A percentile compares a stretch with the other conserved stretches of the same genome.
These are phyloP conservation scores for Aspergillus heteromorphus DNA, from an alignment of 495 filamentous ascomycete genomes.

Conservation along the genomic window DNA sequence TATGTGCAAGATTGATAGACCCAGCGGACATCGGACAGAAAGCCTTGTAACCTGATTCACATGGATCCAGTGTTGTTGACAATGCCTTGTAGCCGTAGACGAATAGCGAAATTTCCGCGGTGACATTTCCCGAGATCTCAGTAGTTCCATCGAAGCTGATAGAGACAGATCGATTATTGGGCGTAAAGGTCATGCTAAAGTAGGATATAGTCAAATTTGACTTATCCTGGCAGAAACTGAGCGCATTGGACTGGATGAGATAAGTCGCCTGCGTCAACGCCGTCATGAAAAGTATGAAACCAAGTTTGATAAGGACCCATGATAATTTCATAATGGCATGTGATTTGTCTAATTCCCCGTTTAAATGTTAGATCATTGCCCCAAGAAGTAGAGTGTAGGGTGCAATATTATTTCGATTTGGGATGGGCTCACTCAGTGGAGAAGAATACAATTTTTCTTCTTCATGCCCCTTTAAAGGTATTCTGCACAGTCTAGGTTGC, in stretches of 20 bases:
- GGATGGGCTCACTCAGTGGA: no score
- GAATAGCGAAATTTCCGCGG: slow-evolving; percentile 59
- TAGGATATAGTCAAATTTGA: slow-evolving; percentile 62
- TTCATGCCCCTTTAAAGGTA: no score
- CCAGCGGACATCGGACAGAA: slow-evolving; percentile 85
- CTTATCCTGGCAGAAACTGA: slow-evolving; percentile 61
- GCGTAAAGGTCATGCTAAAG: slow-evolving; percentile 67
- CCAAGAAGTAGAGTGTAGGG: no score
- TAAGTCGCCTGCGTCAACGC: not conserved
- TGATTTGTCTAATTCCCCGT: no score
- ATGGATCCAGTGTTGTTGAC: slow-evolving; percentile 61
- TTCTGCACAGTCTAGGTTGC: no score
- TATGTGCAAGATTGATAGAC: slow-evolving; percentile 43
- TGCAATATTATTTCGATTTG: no score
- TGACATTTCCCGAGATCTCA: slow-evolving; percentile 66
- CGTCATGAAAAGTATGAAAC: slow-evolving; percentile 12
- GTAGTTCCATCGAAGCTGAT: slow-evolving; percentile 70
- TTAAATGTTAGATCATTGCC: no score
- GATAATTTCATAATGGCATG: no score
- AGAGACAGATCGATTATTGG: slow-evolving; percentile 54
- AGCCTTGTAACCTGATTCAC: slow-evolving; percentile 53
- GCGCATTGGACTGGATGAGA: slow-evolving; percentile 55
- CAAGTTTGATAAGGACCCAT: no score
- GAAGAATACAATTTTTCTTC: no score
- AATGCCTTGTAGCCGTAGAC: slow-evolving; percentile 71